Percentiles rank a stretch among this genome's conserved stretches.
Evolutionary conservation across 2,329 filamentous ascomycete genomes (phyloP).

Genomic region (Keithomyces neogunnii): DNA sequence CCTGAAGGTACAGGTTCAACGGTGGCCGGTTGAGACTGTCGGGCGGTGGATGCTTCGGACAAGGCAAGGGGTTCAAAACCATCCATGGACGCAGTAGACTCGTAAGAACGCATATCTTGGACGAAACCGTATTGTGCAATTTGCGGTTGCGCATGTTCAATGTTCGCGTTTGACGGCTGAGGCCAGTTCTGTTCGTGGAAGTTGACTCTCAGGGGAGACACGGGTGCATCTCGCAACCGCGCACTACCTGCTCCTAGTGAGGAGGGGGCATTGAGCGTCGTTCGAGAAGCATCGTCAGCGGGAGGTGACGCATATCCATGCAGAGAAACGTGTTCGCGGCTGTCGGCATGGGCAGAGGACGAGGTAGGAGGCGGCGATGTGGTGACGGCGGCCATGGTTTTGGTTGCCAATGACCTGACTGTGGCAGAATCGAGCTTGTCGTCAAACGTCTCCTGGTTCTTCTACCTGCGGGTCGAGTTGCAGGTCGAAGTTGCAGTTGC

Average conservation of each 20-base stretch:
- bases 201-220: slow-evolving; percentile 48
- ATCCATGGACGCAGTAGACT: not conserved
- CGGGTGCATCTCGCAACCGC: slow-evolving; percentile 41
- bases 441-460: not conserved
- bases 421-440: not conserved
- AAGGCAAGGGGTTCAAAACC: not conserved
- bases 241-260: slow-evolving; percentile 20
- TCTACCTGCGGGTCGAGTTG: not conserved
- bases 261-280: slow-evolving; percentile 25
- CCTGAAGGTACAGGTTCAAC: slow-evolving; percentile 1
- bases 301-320: slow-evolving; percentile 3
- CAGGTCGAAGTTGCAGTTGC: not conserved
- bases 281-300: slow-evolving; percentile 19
- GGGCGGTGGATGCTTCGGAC: not conserved
- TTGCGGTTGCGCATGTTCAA: slow-evolving; percentile 32
- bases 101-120: not conserved
- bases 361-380: slow-evolving; percentile 25
- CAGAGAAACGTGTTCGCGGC: slow-evolving; percentile 9
- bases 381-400: slow-evolving; percentile 26
- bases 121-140: slow-evolving; percentile 17
- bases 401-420: slow-evolving; percentile 1
- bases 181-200: slow-evolving; percentile 45
- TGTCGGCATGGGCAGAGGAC: slow-evolving; percentile 17
- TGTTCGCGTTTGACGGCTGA: slow-evolving; percentile 41
- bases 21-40: slow-evolving; percentile 1